Evolutionary conservation across 116 monocot genomes (phyloP).

Genomic region (Papilionanthe hybrid): DNA sequence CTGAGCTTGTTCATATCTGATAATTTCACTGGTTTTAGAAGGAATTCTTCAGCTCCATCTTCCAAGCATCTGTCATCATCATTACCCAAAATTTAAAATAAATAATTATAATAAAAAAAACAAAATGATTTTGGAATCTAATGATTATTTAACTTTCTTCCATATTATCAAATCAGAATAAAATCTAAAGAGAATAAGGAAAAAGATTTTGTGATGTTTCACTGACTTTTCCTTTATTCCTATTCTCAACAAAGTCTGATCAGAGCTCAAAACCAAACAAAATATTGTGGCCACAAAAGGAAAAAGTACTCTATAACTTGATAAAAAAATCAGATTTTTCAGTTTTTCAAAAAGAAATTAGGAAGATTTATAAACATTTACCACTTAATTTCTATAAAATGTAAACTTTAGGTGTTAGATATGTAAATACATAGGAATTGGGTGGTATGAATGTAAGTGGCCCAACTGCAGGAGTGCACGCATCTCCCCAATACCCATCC

Average conservation of each 20-base stretch:
- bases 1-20: slow-evolving; percentile 45
- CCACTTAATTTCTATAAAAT: too few relatives aligned
- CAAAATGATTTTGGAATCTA: not conserved
- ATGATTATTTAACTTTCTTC: not conserved
- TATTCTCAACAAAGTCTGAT: not conserved
- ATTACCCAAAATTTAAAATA: not conserved
- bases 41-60: slow-evolving; percentile 52
- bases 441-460: too few relatives aligned
- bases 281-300: not conserved
- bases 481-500: too few relatives aligned
- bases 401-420: too few relatives aligned
- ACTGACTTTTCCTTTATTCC: not conserved
- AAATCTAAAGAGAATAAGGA: not conserved
- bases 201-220: not conserved
- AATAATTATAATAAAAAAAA: not conserved
- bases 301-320: not conserved
- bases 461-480: too few relatives aligned
- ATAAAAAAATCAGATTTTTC: not conserved
- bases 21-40: slow-evolving; percentile 43
- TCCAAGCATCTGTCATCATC: slow-evolving; percentile 42
- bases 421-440: too few relatives aligned
- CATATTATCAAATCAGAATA: not conserved
- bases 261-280: not conserved
- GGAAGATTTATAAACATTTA: too few relatives aligned
- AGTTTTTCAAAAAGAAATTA: too few relatives aligned